Percentiles rank a stretch among this genome's conserved stretches.
These are phyloP conservation scores for Hortiboletus campestris DNA, from an alignment of 768 basidiomycete species.

Conservation along the genomic window DNA sequence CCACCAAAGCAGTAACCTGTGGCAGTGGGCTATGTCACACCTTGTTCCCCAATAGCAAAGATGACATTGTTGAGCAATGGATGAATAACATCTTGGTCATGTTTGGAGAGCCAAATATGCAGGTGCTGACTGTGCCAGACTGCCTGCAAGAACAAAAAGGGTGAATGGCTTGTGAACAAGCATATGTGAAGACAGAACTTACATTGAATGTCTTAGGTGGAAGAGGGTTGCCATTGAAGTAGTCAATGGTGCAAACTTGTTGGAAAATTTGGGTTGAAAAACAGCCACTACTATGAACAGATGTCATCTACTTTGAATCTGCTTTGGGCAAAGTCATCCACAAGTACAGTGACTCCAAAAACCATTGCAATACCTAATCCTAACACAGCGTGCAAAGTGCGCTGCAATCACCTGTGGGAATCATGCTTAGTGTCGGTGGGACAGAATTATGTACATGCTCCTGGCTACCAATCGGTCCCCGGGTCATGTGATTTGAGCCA, in stretches of 20 bases:
- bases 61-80: conserved; percentile 57
- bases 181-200: not conserved
- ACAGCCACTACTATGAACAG: not conserved
- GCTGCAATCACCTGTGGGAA: too few species aligned
- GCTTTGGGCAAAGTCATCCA: conserved; percentile 42
- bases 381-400: too few species aligned
- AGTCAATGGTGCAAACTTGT: conserved; percentile 26
- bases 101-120: conserved; percentile 38
- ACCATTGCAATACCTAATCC: too few species aligned
- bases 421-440: too few species aligned
- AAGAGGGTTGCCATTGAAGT: conserved; percentile 29
- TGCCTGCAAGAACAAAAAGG: not conserved
- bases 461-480: too few species aligned
- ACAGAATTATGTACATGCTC: too few species aligned
- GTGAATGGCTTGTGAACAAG: not conserved
- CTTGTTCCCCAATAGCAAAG: conserved; percentile 52
- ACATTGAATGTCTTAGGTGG: conserved; percentile 13
- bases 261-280: not conserved
- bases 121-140: conserved; percentile 23
- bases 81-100: conserved; percentile 40
- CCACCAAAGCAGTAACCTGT: conserved; percentile 74
- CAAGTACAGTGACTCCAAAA: too few species aligned
- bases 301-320: conserved; percentile 33
- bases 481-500: too few species aligned
- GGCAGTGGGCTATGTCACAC: conserved; percentile 56